Percentiles rank a stretch among this genome's conserved stretches.
These are phyloP conservation scores for Marchantia paleacea DNA, from an alignment of 225 moss, liverwort and hornwort genomes.

Conservation along the genomic window DNA sequence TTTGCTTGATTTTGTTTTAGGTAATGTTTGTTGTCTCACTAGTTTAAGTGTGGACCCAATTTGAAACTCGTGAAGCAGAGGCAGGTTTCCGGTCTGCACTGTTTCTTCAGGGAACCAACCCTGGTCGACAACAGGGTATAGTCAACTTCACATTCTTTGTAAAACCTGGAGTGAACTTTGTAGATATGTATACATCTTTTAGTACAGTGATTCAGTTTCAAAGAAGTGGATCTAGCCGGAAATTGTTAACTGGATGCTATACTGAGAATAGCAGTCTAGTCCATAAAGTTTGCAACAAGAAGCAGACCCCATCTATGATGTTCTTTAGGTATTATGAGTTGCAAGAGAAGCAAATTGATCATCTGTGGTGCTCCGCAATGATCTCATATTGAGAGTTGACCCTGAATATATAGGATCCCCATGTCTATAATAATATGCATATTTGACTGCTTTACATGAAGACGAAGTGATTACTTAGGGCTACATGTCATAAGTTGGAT, in stretches of 20 bases:
- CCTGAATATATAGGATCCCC: not conserved
- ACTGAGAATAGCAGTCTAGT: constrained; percentile 8
- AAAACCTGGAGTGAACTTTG: constrained; percentile 20
- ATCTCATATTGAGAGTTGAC: not conserved
- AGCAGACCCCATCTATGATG: constrained; percentile 8
- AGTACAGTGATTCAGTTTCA: constrained; percentile 12
- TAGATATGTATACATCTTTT: constrained; percentile 36
- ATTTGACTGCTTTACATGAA: too few species aligned
- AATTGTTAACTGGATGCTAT: constrained; percentile 18
- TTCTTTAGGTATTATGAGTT: constrained; percentile 4
- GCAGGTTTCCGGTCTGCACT: constrained; percentile 11
- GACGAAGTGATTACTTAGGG: too few species aligned
- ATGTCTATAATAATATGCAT: too few species aligned
- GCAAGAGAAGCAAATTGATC: not conserved
- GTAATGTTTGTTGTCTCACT: not conserved
- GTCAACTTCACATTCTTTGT: constrained; percentile 6
- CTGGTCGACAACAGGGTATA: not conserved
- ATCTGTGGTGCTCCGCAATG: not conserved
- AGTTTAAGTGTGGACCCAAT: constrained; percentile 15
- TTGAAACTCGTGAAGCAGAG: constrained; percentile 17
- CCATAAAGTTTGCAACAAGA: constrained; percentile 14
- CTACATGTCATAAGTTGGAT: too few species aligned
- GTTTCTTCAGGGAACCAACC: constrained; percentile 23
- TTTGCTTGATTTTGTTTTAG: constrained; percentile 6
- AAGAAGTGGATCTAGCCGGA: constrained; percentile 5